A percentile compares a stretch with the other conserved stretches of the same genome.
Evolutionary conservation across 257 asterid genomes (phyloP).

Genomic region (Handroanthus guayacan): DNA sequence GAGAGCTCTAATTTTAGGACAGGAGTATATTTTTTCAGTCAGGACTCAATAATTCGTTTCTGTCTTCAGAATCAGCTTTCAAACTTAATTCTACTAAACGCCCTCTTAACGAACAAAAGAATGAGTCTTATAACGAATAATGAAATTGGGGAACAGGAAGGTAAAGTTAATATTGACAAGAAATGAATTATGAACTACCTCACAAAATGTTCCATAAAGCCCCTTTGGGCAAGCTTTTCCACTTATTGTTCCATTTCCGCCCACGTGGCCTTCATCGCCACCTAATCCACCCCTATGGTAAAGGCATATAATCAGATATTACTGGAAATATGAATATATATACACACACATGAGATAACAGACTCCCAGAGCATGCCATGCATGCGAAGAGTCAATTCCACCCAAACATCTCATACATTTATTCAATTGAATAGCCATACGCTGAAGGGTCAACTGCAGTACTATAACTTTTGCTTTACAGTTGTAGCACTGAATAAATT

Average conservation of each 20-base stretch:
- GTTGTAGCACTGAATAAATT: neutral
- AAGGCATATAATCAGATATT: constrained; percentile 35
- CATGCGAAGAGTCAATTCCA: constrained; percentile 2
- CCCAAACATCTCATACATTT: neutral
- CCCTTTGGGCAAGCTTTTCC: constrained; percentile 98
- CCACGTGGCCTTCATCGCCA: constrained; percentile 65
- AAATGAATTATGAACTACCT: constrained; percentile 54
- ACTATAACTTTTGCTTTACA: constrained; percentile 1
- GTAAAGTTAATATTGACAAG: constrained; percentile 3
- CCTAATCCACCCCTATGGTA: constrained; percentile 86
- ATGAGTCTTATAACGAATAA: neutral
- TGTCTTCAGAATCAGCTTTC: neutral
- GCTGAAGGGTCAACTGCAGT: neutral
- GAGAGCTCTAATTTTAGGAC: constrained; percentile 18
- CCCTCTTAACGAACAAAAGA: constrained; percentile 15
- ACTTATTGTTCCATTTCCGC: constrained; percentile 88
- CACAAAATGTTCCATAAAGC: constrained; percentile 88
- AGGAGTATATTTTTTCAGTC: neutral
- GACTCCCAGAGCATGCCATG: neutral
- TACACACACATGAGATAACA: neutral
- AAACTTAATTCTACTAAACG: constrained; percentile 10
- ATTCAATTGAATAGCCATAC: constrained; percentile 5
- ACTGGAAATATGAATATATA: neutral
- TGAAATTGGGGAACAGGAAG: neutral
- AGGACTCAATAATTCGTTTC: constrained; percentile 10